Conservation (phyloP, 225 moss, liverwort and hornwort genomes). For the Physcomitrellopsis africana region DNA sequence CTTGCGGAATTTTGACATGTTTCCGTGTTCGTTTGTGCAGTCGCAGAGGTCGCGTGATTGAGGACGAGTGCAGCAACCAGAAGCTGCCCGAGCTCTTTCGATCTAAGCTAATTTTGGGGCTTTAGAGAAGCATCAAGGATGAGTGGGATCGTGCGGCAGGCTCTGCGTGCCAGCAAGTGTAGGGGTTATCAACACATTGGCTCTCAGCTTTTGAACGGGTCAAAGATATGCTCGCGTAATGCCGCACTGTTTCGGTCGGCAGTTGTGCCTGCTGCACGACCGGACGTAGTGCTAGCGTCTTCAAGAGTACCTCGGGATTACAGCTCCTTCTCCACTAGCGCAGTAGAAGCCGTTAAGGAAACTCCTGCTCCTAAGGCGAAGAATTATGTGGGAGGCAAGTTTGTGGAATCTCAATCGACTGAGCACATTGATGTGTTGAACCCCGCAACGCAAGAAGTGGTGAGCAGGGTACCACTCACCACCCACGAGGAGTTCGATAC, state of each 20-base stretch:
- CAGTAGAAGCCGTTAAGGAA: constrained; percentile 43
- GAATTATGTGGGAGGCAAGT: constrained; percentile 77
- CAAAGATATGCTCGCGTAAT: constrained; percentile 29
- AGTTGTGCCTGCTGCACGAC: constrained; percentile 15
- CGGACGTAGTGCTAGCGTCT: constrained; percentile 3
- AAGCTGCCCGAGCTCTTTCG: neutral
- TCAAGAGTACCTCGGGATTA: neutral
- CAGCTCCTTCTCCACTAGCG: constrained; percentile 41
- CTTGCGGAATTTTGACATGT: neutral
- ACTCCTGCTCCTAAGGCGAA: constrained; percentile 65
- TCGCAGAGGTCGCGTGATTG: constrained; percentile 7
- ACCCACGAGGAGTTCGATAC: constrained; percentile 73
- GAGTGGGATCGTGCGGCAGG: constrained; percentile 55
- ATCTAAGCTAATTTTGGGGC: neutral
- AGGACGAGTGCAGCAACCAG: constrained; percentile 17
- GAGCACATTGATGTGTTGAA: constrained; percentile 83
- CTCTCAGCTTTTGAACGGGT: constrained; percentile 33
- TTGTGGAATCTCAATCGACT: constrained; percentile 66
- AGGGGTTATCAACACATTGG: constrained; percentile 31
- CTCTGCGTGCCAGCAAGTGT: constrained; percentile 51
- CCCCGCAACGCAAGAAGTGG: constrained; percentile 86
- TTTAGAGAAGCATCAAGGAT: constrained; percentile 25
- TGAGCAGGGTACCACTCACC: constrained; percentile 76
- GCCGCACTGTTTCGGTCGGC: constrained; percentile 23
- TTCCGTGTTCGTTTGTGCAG: neutral